phyloP scores from a whole-genome alignment of 2,329 filamentous ascomycete species.

The Phaeomoniella chlamydospora region DNA sequence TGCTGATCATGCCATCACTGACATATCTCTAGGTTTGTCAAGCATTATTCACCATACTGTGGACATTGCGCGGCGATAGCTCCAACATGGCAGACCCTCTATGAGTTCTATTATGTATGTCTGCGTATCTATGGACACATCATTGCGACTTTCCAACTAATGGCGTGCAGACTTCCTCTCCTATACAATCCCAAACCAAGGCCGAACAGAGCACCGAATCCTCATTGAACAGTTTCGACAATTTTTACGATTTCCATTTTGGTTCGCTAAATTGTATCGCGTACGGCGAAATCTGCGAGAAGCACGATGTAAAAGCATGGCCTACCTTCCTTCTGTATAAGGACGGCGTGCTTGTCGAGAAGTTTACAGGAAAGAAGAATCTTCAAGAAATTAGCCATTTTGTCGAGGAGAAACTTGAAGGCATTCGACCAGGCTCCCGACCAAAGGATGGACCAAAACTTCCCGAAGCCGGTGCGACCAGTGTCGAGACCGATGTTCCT shows the following conservation, averaged over 20 bases:
- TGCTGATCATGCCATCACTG: neutral
- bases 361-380: slow-evolving; percentile 50
- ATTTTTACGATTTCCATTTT: slow-evolving; percentile 83
- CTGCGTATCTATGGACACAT: neutral
- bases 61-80: slow-evolving; percentile 67
- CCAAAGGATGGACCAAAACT: slow-evolving; percentile 51
- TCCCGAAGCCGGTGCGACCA: slow-evolving; percentile 53
- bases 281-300: slow-evolving; percentile 61
- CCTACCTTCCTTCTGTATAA: slow-evolving; percentile 72
- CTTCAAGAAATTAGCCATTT: slow-evolving; percentile 53
- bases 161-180: slow-evolving; percentile 55
- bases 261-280: slow-evolving; percentile 74
- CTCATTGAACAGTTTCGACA: slow-evolving; percentile 53
- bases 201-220: slow-evolving; percentile 30
- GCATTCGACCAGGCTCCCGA: slow-evolving; percentile 66
- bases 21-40: slow-evolving; percentile 34
- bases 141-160: slow-evolving; percentile 11
- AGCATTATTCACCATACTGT: slow-evolving; percentile 37
- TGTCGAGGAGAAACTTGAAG: slow-evolving; percentile 64
- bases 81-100: slow-evolving; percentile 78
- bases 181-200: slow-evolving; percentile 37
- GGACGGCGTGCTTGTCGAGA: slow-evolving; percentile 54
- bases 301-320: slow-evolving; percentile 53
- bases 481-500: slow-evolving; percentile 26
- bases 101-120: slow-evolving; percentile 68